Conservation (phyloP, 1,284 basidiomycete genomes). For the Leccinum holopus region DNA sequence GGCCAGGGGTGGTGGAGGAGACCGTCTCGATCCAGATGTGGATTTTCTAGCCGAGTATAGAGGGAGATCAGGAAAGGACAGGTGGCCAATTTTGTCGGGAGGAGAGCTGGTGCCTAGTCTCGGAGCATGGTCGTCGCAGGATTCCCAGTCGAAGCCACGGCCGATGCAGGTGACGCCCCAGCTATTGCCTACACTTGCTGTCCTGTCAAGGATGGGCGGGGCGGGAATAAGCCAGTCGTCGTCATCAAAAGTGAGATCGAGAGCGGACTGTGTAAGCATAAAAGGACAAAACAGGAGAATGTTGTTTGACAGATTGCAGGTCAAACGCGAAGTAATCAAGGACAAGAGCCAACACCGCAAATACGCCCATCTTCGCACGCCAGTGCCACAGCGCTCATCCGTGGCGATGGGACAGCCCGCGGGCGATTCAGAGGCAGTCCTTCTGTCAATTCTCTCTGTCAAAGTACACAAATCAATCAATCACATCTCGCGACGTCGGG, state of each 20-base stretch:
- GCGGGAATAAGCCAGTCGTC: constrained; percentile 54
- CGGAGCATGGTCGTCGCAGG: constrained; percentile 36
- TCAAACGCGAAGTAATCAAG: constrained; percentile 5
- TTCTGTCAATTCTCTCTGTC: background rate
- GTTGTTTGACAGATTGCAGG: constrained; percentile 2
- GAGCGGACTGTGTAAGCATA: constrained; percentile 59
- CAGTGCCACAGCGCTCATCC: background rate
- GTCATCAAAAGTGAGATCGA: constrained; percentile 64
- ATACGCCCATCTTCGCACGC: constrained; percentile 20
- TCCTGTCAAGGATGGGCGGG: constrained; percentile 54
- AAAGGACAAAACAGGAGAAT: constrained; percentile 9
- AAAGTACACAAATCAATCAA: background rate
- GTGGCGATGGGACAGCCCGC: background rate
- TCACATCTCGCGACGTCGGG: background rate
- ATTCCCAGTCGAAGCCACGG: constrained; percentile 75
- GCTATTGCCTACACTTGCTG: constrained; percentile 67
- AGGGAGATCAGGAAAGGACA: constrained; percentile 16
- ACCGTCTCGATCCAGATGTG: constrained; percentile 7
- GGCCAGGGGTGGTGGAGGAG: constrained; percentile 19
- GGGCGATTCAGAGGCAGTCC: background rate
- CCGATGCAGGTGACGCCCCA: constrained; percentile 82
- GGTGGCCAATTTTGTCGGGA: constrained; percentile 8
- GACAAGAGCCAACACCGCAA: constrained; percentile 1
- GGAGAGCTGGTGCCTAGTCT: constrained; percentile 6
- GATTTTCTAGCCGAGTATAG: constrained; percentile 8